Conservation (phyloP, 805 yeast genomes). For the Dipodascus geniculatus region DNA sequence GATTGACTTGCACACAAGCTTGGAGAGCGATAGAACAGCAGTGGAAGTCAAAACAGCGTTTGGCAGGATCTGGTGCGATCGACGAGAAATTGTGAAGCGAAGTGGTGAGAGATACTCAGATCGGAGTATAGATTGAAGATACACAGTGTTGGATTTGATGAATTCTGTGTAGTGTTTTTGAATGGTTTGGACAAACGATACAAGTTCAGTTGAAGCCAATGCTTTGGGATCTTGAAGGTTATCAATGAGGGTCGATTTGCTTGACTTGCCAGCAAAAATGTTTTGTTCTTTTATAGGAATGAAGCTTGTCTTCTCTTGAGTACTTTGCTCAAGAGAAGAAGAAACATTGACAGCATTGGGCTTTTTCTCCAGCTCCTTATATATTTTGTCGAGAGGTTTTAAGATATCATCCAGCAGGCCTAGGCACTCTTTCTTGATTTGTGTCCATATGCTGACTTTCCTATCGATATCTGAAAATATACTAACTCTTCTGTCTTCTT, state of each 20-base stretch:
- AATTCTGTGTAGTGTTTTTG: constrained; percentile 10
- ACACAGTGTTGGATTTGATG: constrained; percentile 19
- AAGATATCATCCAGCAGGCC: constrained; percentile 11
- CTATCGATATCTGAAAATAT: constrained; percentile 26
- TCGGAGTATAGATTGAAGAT: not conserved
- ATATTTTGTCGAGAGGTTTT: constrained; percentile 1
- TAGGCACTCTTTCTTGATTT: constrained; percentile 18
- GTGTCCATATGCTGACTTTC: constrained; percentile 24
- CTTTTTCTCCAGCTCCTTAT: constrained; percentile 4
- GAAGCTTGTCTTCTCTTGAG: not conserved
- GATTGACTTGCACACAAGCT: constrained; percentile 23
- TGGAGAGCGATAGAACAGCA: constrained; percentile 24
- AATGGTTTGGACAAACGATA: constrained; percentile 9
- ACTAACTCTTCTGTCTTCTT: constrained; percentile 22
- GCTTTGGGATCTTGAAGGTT: constrained; percentile 18
- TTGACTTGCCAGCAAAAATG: constrained; percentile 4
- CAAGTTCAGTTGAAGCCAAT: constrained; percentile 13
- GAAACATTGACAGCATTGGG: constrained; percentile 6
- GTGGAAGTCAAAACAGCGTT: constrained; percentile 18
- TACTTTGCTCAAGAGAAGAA: not conserved
- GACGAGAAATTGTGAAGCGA: constrained; percentile 23
- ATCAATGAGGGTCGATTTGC: constrained; percentile 12
- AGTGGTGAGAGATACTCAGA: constrained; percentile 16
- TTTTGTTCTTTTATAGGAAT: constrained; percentile 4
- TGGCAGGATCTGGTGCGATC: constrained; percentile 16